These are phyloP conservation scores for Neonectria hederae DNA, from an alignment of 2,329 filamentous ascomycete species.

Conservation along the genomic window DNA sequence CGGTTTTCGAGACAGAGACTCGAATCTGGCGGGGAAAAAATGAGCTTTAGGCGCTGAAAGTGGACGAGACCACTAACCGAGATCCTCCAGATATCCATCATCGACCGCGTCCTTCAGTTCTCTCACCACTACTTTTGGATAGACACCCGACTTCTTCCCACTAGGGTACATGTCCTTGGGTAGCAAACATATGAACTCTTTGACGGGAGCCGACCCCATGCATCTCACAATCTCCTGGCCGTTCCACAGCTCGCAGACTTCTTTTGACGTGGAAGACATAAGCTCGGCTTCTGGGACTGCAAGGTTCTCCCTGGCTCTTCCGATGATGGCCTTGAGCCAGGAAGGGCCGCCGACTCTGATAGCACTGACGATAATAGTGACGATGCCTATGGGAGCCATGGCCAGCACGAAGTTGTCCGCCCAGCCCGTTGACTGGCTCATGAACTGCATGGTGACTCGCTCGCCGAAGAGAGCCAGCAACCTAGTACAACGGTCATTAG, in stretches of 20 bases:
- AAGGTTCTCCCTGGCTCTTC: not conserved
- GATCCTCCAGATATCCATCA: not conserved
- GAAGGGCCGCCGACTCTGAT: not conserved
- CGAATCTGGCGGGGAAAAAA: not conserved
- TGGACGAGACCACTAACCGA: not conserved
- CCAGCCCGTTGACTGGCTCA: not conserved
- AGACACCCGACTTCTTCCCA: not conserved
- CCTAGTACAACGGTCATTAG: not conserved
- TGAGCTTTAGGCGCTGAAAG: not conserved
- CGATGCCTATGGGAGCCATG: not conserved
- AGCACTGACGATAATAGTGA: not conserved
- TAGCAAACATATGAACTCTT: not conserved
- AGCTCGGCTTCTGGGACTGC: not conserved
- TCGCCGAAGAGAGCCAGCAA: constrained; percentile 9
- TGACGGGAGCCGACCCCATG: not conserved
- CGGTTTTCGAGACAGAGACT: not conserved
- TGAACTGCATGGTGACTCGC: constrained; percentile 2
- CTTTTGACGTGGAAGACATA: not conserved
- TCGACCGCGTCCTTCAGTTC: not conserved
- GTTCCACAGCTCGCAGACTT: not conserved
- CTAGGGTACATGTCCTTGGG: not conserved
- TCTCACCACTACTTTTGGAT: not conserved
- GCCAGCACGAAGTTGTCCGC: not conserved
- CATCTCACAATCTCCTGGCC: not conserved
- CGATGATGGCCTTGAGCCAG: constrained; percentile 9